Percentiles rank a stretch among this genome's conserved stretches.
These are phyloP conservation scores for Dichomitus squalens DNA, from an alignment of 1,284 basidiomycete genomes.

Conservation along the genomic window DNA sequence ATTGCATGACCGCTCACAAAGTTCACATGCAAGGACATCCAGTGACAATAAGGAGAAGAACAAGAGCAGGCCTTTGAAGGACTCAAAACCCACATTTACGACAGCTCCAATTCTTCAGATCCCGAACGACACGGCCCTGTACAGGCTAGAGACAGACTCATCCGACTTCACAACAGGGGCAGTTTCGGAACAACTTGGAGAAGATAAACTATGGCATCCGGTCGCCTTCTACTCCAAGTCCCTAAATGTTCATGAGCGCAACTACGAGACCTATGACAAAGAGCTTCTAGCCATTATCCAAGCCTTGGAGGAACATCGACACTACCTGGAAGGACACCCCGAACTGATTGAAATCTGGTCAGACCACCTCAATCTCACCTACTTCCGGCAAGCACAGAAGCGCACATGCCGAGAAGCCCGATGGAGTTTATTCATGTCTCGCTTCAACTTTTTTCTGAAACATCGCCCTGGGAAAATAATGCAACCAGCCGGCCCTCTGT, in stretches of 20 bases:
- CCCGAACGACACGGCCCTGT: neutral
- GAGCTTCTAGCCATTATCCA: constrained; percentile 23
- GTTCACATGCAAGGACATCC: constrained; percentile 14
- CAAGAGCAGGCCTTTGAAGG: constrained; percentile 1
- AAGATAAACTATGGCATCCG: constrained; percentile 7
- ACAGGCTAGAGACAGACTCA: neutral
- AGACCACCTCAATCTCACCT: constrained; percentile 12
- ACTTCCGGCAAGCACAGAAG: constrained; percentile 9
- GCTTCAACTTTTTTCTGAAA: neutral
- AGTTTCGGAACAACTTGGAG: neutral
- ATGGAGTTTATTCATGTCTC: constrained; percentile 4
- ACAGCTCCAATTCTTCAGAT: neutral
- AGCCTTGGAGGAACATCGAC: constrained; percentile 17
- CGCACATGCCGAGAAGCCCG: constrained; percentile 4
- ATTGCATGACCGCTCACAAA: constrained; percentile 31
- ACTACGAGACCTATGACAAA: constrained; percentile 29
- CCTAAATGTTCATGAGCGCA: constrained; percentile 13
- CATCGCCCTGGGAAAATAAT: constrained; percentile 1
- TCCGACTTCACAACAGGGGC: neutral
- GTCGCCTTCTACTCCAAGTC: constrained; percentile 11
- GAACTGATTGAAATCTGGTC: constrained; percentile 8
- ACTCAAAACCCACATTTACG: constrained; percentile 1
- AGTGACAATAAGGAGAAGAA: constrained; percentile 22
- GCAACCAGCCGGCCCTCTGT: constrained; percentile 8
- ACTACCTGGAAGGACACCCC: constrained; percentile 17